These are phyloP conservation scores for Cyclocybe aegerita DNA, from an alignment of 768 basidiomycete genomes.

Conservation along the genomic window DNA sequence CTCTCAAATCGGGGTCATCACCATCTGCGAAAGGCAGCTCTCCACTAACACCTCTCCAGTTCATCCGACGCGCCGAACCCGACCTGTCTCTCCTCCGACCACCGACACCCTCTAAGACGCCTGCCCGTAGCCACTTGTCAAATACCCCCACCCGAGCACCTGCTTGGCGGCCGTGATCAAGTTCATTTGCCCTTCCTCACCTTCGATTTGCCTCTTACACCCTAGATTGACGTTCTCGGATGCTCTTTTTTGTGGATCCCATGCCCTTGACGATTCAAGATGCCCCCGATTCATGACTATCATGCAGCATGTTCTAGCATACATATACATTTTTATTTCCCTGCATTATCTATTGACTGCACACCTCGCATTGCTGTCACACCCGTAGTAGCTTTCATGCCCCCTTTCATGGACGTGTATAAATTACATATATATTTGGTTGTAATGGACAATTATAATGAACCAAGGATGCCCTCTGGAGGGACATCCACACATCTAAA, in stretches of 20 bases:
- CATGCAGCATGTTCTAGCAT: background rate
- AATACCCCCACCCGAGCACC: conserved; percentile 21
- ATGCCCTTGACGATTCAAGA: background rate
- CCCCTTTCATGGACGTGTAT: conserved; percentile 16
- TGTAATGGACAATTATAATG: background rate
- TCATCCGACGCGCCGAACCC: conserved; percentile 75
- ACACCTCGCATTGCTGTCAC: conserved; percentile 5
- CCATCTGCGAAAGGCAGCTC: conserved; percentile 63
- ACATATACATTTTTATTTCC: background rate
- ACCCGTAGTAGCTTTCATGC: conserved; percentile 11
- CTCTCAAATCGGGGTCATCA: conserved; percentile 50
- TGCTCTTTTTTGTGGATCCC: background rate
- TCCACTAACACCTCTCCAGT: conserved; percentile 79
- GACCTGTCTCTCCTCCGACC: conserved; percentile 53
- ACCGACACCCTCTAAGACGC: conserved; percentile 65
- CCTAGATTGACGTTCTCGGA: background rate
- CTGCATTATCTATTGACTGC: conserved; percentile 17
- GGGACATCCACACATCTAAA: background rate
- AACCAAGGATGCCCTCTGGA: too few species aligned
- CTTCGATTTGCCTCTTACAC: background rate
- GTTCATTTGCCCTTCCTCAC: conserved; percentile 4
- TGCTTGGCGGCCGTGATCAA: conserved; percentile 62
- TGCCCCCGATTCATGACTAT: background rate
- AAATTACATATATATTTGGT: conserved; percentile 10
- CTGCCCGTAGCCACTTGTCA: conserved; percentile 35